Evolutionary conservation across 2,329 filamentous ascomycete genomes (phyloP), one percentile per base, ranked within the genome.

Genomic region (Aureobasidium lini): DNA sequence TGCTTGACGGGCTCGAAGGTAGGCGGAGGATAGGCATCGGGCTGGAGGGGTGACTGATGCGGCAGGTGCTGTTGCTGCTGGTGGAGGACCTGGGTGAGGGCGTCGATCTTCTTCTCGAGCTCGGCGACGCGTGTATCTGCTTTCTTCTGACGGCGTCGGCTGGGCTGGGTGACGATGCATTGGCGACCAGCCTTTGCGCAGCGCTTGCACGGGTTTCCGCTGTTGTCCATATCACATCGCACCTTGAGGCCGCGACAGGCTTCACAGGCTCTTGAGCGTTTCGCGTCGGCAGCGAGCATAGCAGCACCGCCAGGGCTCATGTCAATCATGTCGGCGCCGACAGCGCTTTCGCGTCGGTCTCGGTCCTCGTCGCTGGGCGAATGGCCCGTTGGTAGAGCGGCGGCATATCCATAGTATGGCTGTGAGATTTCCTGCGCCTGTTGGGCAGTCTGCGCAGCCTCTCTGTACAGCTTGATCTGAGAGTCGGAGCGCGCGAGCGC

Each of bases 61-160:
- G 28, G 61, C 57, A 34, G 16, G 18, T 47, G 34, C 44, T 66
- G 64, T 43, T 70, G 65, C 63, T 76, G 74, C 32, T 88, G 84
- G 47, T 90, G 86, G 64, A 96, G 71, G 37, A 85, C 90, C 6
- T 90, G 89, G 7, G 89, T 95, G 70, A 96, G 72, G 8, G 88
- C 89, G 76, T 96, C 90, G 64, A 96, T 93, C 77, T 95, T 95
- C 78, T 87, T 90, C 77, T 96, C 91, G 54, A 96, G 79, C 76
- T 96, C 91, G 8, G 90, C 88, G 11, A 96, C 91, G 54, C 90
- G 82, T 64, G 85, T 93, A 71, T 95, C 92, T 57, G 89, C 91
- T 79, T 95, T 95, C 78, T 93, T 95, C 76, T 93, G 89, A 46
- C 91, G 81, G 75, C 95, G 95, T 42, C 90, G 75, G 13, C 79